Conservation (phyloP, 2,329 filamentous ascomycete species). For the Sporothrix phasma region DNA sequence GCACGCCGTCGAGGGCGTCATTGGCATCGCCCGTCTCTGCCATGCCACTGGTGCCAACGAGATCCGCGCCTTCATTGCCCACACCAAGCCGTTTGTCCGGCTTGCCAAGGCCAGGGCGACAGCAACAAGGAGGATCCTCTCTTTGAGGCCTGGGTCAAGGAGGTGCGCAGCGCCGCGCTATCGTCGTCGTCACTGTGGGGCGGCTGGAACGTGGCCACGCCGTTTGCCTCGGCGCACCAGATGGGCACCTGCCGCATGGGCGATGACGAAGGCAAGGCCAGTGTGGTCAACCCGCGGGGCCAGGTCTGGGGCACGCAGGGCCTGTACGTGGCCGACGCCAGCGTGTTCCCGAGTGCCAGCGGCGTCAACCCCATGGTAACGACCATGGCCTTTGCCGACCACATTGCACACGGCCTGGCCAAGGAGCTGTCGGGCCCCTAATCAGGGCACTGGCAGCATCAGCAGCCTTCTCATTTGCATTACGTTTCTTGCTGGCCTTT, state of each 20-base stretch:
- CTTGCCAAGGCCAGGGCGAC: slow-evolving; percentile 10
- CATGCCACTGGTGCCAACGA: slow-evolving; percentile 73
- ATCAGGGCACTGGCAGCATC: background rate
- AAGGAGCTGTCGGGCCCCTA: slow-evolving; percentile 31
- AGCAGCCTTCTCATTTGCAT: too few species aligned
- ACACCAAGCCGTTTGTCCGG: slow-evolving; percentile 51
- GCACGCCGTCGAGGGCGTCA: slow-evolving; percentile 59
- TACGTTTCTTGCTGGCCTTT: too few species aligned
- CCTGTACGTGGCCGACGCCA: slow-evolving; percentile 63
- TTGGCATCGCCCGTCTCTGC: slow-evolving; percentile 64
- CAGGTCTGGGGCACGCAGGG: slow-evolving; percentile 56
- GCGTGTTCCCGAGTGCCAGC: slow-evolving; percentile 64
- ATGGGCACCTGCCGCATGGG: slow-evolving; percentile 74
- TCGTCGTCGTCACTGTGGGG: slow-evolving; percentile 18
- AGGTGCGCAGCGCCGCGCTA: slow-evolving; percentile 29
- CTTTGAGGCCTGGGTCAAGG: slow-evolving; percentile 53
- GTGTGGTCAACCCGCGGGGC: slow-evolving; percentile 50
- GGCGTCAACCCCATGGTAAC: slow-evolving; percentile 80
- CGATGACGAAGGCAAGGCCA: slow-evolving; percentile 32
- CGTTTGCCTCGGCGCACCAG: slow-evolving; percentile 66
- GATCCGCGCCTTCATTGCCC: slow-evolving; percentile 57
- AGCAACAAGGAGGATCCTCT: slow-evolving; percentile 45
- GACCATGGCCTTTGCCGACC: slow-evolving; percentile 59
- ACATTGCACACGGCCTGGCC: slow-evolving; percentile 50
- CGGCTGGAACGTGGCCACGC: slow-evolving; percentile 39